A percentile compares a stretch with the other conserved stretches of the same genome.
These are phyloP conservation scores for Rhodotorula sp. DNA, from an alignment of 1,284 basidiomycete genomes.

Conservation along the genomic window DNA sequence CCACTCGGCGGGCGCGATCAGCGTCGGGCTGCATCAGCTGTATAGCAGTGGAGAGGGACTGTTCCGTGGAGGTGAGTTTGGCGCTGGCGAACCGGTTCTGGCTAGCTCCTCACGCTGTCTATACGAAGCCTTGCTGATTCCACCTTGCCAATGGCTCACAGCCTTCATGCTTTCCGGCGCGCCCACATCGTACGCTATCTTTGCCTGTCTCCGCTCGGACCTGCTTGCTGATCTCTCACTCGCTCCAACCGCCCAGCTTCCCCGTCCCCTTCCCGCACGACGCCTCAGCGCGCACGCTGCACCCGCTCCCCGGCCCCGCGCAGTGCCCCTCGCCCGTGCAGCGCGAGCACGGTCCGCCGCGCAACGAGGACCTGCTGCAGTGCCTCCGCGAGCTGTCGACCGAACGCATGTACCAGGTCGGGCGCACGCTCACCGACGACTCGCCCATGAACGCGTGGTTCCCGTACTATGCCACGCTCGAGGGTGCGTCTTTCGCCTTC, in stretches of 20 bases:
- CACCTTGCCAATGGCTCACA: not conserved
- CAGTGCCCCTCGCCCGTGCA: constrained; percentile 34
- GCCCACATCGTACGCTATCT: constrained; percentile 30
- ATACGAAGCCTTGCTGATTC: not conserved
- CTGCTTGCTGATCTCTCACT: not conserved
- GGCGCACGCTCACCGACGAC: constrained; percentile 17
- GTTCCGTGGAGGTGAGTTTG: constrained; percentile 30
- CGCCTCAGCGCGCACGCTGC: constrained; percentile 32
- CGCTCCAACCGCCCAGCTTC: constrained; percentile 19
- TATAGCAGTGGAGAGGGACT: constrained; percentile 24
- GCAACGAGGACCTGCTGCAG: constrained; percentile 26
- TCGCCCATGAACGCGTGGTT: constrained; percentile 31
- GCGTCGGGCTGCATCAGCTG: constrained; percentile 38
- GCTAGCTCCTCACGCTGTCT: no score
- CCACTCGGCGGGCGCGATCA: constrained; percentile 39
- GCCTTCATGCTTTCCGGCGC: constrained; percentile 42
- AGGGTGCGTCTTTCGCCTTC: constrained; percentile 4
- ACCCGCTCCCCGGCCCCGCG: constrained; percentile 34
- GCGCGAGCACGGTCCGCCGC: constrained; percentile 28
- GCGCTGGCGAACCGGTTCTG: not conserved
- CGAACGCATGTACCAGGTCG: constrained; percentile 16
- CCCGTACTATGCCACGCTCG: constrained; percentile 32
- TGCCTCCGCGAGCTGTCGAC: constrained; percentile 23
- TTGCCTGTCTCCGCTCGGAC: not conserved
- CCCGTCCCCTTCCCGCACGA: constrained; percentile 42